Base-by-base conservation (phyloP, 768 basidiomycete genomes). In the Gloeostereum incarnatum region DNA sequence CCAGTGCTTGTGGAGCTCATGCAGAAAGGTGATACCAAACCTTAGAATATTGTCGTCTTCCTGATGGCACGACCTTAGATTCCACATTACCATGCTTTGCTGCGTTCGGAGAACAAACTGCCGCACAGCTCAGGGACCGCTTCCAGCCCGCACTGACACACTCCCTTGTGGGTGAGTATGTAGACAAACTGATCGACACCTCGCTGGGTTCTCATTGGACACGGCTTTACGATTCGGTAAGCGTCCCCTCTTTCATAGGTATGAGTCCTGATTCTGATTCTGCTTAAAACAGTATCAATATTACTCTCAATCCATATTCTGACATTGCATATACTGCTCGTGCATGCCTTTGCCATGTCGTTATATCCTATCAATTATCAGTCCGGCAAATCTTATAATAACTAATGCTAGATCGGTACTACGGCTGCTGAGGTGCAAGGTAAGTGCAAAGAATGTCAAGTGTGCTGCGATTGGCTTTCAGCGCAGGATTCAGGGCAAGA, bases 141-240 rank as follows among this genome's bases (percentile, higher is more conserved):
- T 96, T 98, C 66, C 89, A 96, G 51, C 84, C 94, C 20, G 78
- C 81, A 3, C 66, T 97, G 22, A 92, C 91, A 0, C 87, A 93
- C 45, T 72, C 68, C 30, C 69, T 85, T 24, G 81, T 93, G 20
- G 89, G 80, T 30, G 88, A 91, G 24, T 78, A 94, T 52, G 71
- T 96, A n/a, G 90, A 97, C 46, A 68, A 81, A 33, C 66, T 99
- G 31, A 85, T 99, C 45, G 81, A 96, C 45, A 84, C 72, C 39
- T 94, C 93, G 1, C 62, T 96, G 32, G 91, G 89, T 9, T 93
- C 89, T 22, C 81, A 87, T 45, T 98, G 93, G 84, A 98, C 96
- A 25, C 71, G 92, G 47, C 59, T 98, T 23, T 99, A 99, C 55
- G 96, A 99, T 59, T 96, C 90, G 43, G 88, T 90, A 52, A 51